These are phyloP conservation scores for Colletotrichum australisinense DNA, from an alignment of 2,329 filamentous ascomycete species.

Conservation along the genomic window DNA sequence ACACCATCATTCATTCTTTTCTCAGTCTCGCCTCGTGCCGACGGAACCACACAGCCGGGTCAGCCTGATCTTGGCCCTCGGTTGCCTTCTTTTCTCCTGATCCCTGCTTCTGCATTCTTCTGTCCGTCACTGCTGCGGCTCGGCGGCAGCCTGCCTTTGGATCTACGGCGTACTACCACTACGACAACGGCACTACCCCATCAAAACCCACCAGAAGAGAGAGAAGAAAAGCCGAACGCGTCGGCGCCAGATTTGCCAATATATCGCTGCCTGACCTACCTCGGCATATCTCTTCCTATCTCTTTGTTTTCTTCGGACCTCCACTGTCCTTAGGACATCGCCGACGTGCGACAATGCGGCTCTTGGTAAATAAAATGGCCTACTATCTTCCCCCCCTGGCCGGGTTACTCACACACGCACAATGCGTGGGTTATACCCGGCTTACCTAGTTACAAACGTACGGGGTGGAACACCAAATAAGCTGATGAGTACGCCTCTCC, in stretches of 20 bases:
- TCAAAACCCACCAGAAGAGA: neutral
- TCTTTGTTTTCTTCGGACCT: neutral
- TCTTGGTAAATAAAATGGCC: conserved; percentile 23
- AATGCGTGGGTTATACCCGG: neutral
- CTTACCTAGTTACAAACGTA: neutral
- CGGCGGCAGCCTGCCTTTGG: neutral
- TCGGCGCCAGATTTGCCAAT: neutral
- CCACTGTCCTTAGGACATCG: neutral
- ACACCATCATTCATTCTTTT: neutral
- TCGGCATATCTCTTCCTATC: neutral
- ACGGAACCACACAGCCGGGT: neutral
- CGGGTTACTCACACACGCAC: neutral
- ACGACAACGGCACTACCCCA: too few relatives aligned
- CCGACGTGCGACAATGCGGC: conserved; percentile 31
- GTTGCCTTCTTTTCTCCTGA: neutral
- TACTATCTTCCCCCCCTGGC: neutral
- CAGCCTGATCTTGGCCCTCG: conserved; percentile 20
- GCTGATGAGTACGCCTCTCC: conserved; percentile 6
- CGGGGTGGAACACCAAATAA: neutral
- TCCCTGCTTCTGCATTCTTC: neutral
- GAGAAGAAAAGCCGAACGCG: neutral
- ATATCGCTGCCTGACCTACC: neutral
- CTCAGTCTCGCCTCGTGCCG: conserved; percentile 1
- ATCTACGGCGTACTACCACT: too few relatives aligned
- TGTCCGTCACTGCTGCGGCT: neutral